A percentile compares a stretch with the other conserved stretches of the same genome.
Conservation (phyloP, 2,329 filamentous ascomycete genomes). For the Leptographium galeiforme region DNA sequence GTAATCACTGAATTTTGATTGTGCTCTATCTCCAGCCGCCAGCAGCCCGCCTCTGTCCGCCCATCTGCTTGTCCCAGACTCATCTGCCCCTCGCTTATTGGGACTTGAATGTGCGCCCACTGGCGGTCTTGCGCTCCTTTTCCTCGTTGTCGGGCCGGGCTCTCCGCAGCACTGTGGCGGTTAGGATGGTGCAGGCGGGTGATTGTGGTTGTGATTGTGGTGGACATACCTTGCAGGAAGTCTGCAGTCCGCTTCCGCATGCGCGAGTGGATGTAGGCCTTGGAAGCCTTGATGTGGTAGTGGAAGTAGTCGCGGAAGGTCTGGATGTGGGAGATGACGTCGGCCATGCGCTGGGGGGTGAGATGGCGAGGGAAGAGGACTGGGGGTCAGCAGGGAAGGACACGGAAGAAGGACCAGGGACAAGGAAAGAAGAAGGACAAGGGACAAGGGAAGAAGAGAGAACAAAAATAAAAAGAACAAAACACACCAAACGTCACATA, state of each 20-base stretch:
- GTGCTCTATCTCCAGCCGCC: background rate
- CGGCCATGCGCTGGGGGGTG: slow-evolving; percentile 75
- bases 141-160: slow-evolving; percentile 92
- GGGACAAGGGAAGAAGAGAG: slow-evolving; percentile 16
- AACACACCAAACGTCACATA: slow-evolving; percentile 95
- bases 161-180: slow-evolving; percentile 67
- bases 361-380: slow-evolving; percentile 94
- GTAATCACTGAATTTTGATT: background rate
- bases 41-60: background rate
- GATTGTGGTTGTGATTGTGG: background rate
- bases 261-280: slow-evolving; percentile 96
- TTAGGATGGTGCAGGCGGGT: background rate
- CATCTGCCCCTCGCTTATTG: slow-evolving; percentile 1
- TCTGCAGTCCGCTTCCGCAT: slow-evolving; percentile 97
- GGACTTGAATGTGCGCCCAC: slow-evolving; percentile 74
- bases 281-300: slow-evolving; percentile 99
- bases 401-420: background rate
- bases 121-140: slow-evolving; percentile 96
- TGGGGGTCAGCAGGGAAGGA: slow-evolving; percentile 22
- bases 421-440: slow-evolving; percentile 33
- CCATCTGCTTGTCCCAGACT: background rate
- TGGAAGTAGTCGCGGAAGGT: slow-evolving; percentile 99
- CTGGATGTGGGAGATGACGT: slow-evolving; percentile 97
- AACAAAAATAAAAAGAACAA: slow-evolving; percentile 97
- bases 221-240: slow-evolving; percentile 72